Evolutionary conservation across 352 stramenopile species (phyloP).

Genomic region (Phytophthora citrophthora): DNA sequence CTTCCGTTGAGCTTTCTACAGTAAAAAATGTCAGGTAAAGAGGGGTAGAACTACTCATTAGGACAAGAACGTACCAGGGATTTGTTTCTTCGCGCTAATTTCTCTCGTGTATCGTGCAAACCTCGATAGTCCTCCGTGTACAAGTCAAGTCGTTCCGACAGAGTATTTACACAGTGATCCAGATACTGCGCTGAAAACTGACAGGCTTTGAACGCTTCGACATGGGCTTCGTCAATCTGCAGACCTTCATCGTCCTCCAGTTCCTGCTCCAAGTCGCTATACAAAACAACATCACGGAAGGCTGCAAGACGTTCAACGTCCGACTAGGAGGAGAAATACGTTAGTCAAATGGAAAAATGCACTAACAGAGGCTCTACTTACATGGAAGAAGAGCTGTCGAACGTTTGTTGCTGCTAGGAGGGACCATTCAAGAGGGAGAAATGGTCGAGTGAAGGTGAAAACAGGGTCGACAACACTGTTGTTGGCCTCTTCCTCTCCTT

Average conservation of each 20-base stretch:
- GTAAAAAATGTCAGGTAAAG: neutral
- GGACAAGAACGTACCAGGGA: constrained; percentile 30
- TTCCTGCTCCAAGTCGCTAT: constrained; percentile 58
- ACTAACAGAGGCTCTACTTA: constrained; percentile 18
- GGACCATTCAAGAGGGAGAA: constrained; percentile 62
- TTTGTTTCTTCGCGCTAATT: constrained; percentile 33
- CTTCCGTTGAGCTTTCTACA: constrained; percentile 44
- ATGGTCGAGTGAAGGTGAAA: constrained; percentile 64
- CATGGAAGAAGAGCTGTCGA: constrained; percentile 69
- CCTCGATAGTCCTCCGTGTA: constrained; percentile 47
- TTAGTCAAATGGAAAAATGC: neutral
- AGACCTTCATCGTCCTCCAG: constrained; percentile 57
- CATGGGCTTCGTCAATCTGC: constrained; percentile 53
- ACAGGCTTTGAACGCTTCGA: constrained; percentile 55
- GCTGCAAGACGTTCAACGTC: constrained; percentile 58
- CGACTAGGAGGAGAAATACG: constrained; percentile 28
- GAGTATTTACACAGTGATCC: constrained; percentile 55
- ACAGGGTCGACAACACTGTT: constrained; percentile 47
- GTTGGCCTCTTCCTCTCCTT: constrained; percentile 1
- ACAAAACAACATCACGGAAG: constrained; percentile 64
- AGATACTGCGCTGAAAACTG: constrained; percentile 80
- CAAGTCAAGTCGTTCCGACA: constrained; percentile 41
- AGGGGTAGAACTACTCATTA: no score
- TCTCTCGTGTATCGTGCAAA: constrained; percentile 15
- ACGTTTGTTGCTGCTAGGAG: constrained; percentile 59